Conservation (phyloP, 257 asterid species). For the Eucommia ulmoides region DNA sequence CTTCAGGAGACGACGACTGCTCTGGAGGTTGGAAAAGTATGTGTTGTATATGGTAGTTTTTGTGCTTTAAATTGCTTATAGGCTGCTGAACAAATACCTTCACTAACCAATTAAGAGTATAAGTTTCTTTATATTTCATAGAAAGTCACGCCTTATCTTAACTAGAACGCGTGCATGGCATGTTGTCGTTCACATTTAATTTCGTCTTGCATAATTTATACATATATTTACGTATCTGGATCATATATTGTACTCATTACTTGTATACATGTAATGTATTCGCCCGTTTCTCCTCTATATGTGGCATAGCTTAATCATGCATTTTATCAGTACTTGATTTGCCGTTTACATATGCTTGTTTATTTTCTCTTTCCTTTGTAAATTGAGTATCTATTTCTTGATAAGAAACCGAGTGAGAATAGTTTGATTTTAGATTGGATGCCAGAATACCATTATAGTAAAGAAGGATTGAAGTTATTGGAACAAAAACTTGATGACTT, state of each 20-base stretch:
- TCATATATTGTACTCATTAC: background rate
- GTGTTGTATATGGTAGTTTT: slow-evolving; percentile 10
- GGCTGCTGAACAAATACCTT: background rate
- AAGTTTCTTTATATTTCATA: background rate
- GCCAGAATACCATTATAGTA: slow-evolving; percentile 47
- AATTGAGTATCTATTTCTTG: slow-evolving; percentile 6
- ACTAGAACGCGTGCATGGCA: background rate
- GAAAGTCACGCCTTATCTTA: background rate
- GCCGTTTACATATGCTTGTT: background rate
- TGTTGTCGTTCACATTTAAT: background rate
- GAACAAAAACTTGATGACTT: slow-evolving; percentile 84
- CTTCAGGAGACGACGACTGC: slow-evolving; percentile 80
- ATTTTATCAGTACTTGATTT: background rate
- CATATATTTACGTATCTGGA: background rate
- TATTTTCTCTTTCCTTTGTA: background rate
- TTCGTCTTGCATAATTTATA: too few species aligned
- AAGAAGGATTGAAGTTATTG: slow-evolving; percentile 65
- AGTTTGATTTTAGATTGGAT: slow-evolving; percentile 53
- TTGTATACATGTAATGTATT: background rate
- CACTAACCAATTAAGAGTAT: background rate
- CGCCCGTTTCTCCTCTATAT: background rate
- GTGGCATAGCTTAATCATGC: background rate
- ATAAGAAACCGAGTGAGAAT: background rate
- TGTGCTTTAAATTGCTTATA: background rate
- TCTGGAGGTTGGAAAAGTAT: slow-evolving; percentile 86